These are phyloP conservation scores for Triangularia verruculosa DNA, from an alignment of 2,329 filamentous ascomycete genomes.

Conservation along the genomic window DNA sequence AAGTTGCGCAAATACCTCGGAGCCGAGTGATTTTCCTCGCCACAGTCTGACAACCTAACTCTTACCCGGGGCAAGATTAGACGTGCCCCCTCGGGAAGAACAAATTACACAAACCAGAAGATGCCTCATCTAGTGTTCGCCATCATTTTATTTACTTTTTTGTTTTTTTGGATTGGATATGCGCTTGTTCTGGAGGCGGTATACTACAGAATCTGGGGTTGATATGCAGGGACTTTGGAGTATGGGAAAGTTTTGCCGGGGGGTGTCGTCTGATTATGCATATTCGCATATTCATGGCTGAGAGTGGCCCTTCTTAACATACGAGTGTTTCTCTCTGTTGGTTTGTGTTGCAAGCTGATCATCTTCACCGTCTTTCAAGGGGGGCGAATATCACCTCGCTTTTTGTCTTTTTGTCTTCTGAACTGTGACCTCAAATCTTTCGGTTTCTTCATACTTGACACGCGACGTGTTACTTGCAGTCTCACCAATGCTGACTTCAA, in stretches of 20 bases:
- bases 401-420: background rate
- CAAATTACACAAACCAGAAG: background rate
- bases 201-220: background rate
- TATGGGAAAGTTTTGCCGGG: background rate
- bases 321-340: background rate
- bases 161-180: background rate
- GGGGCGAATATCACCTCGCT: no score
- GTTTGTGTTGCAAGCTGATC: background rate
- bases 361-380: background rate
- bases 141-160: background rate
- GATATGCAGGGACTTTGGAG: background rate
- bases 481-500: background rate
- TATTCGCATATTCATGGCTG: background rate
- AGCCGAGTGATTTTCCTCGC: background rate
- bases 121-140: background rate
- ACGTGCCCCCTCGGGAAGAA: background rate
- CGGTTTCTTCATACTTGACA: background rate
- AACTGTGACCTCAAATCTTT: background rate
- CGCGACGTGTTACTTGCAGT: no score
- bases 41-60: background rate
- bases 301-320: background rate
- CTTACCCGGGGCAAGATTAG: background rate
- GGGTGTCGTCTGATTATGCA: background rate
- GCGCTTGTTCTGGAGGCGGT: background rate
- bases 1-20: background rate